A percentile compares a stretch with the other conserved stretches of the same genome.
Conservation (phyloP, 805 yeast species). For the Vanderwaltozyma yarrowii region DNA sequence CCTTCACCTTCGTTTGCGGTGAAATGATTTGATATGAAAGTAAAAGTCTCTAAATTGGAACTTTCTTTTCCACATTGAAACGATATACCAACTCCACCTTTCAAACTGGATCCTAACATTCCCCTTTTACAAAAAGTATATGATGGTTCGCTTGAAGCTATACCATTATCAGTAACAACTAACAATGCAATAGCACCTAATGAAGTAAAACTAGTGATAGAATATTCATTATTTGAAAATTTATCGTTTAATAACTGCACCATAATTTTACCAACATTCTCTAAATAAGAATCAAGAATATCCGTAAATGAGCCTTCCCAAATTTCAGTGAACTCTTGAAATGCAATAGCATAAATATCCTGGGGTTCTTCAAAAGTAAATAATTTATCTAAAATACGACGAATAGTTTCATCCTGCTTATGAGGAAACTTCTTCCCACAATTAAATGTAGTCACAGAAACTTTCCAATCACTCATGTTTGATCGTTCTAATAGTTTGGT, state of each 20-base stretch:
- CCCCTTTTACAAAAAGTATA: conserved; percentile 44
- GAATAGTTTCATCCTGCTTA: conserved; percentile 24
- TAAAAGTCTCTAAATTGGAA: conserved; percentile 30
- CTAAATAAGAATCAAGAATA: conserved; percentile 31
- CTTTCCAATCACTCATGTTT: conserved; percentile 9
- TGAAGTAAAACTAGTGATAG: conserved; percentile 35
- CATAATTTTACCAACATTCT: conserved; percentile 29
- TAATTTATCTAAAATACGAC: conserved; percentile 25
- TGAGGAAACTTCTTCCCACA: conserved; percentile 40
- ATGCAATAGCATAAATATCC: conserved; percentile 48
- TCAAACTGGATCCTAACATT: conserved; percentile 47
- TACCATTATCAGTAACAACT: conserved; percentile 34
- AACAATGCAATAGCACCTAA: conserved; percentile 52
- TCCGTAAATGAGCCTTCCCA: conserved; percentile 41
- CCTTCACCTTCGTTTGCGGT: conserved; percentile 65
- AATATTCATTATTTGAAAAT: conserved; percentile 31
- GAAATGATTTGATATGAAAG: conserved; percentile 64
- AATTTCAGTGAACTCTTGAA: conserved; percentile 53
- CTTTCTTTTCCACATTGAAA: conserved; percentile 22
- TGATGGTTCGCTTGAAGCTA: conserved; percentile 21
- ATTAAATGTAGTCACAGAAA: conserved; percentile 38
- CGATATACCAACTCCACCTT: conserved; percentile 64
- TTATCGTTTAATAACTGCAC: conserved; percentile 28
- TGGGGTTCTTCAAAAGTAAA: conserved; percentile 22
- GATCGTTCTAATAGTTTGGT: too few relatives aligned